Conservation (phyloP, 2,329 filamentous ascomycete species). For the Teratosphaeria destructans region DNA sequence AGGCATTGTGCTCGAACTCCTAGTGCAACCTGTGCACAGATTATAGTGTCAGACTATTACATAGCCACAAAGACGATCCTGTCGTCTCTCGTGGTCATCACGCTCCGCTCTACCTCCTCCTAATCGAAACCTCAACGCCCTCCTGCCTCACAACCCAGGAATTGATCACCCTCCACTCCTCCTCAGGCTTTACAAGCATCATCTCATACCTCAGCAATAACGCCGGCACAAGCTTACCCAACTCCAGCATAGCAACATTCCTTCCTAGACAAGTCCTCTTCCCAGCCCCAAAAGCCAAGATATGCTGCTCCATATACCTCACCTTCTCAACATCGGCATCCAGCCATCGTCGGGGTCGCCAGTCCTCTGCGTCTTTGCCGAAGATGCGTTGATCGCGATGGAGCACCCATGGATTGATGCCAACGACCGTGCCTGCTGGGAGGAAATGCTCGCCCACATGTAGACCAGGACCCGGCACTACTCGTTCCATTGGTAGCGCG, state of each 20-base stretch:
- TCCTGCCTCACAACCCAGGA: constrained; percentile 15
- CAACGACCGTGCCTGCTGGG: constrained; percentile 31
- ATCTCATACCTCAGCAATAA: constrained; percentile 17
- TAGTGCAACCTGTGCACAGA: background rate
- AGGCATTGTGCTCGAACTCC: background rate
- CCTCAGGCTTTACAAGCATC: constrained; percentile 13
- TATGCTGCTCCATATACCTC: constrained; percentile 10
- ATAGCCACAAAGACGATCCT: background rate
- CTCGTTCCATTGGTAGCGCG: constrained; percentile 13
- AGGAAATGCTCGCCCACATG: constrained; percentile 16
- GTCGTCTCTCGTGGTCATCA: background rate
- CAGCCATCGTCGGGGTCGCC: constrained; percentile 39
- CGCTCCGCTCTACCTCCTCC: background rate
- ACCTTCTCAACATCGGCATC: constrained; percentile 11
- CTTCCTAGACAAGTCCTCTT: constrained; percentile 26
- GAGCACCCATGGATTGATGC: constrained; percentile 35
- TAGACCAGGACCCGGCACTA: constrained; percentile 10
- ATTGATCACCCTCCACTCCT: constrained; percentile 12
- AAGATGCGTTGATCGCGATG: constrained; percentile 33
- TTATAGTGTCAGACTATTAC: background rate
- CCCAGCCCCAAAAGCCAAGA: constrained; percentile 25
- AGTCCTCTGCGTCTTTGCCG: constrained; percentile 21
- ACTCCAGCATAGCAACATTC: constrained; percentile 23
- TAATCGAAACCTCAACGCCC: constrained; percentile 4
- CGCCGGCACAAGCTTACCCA: constrained; percentile 22